These are phyloP conservation scores for Cicer yamashitae DNA, from an alignment of 306 rosid species.

Conservation along the genomic window DNA sequence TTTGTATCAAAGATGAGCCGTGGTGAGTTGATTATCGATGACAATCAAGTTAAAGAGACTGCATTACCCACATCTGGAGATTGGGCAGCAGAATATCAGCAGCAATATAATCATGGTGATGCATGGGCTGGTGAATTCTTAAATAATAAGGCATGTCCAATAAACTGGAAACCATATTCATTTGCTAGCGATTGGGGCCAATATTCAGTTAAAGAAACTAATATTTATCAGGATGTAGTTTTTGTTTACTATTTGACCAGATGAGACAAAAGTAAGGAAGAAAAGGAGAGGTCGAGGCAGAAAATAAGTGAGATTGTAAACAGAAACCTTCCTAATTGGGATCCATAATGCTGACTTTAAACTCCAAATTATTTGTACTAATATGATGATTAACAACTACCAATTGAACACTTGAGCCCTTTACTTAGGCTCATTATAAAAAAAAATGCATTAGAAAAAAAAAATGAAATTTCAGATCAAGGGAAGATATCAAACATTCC, in stretches of 20 bases:
- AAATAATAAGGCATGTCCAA: slow-evolving; percentile 55
- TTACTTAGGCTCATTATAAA: not conserved
- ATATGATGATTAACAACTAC: not conserved
- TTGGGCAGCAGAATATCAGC: slow-evolving; percentile 89
- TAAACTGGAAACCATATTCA: slow-evolving; percentile 32
- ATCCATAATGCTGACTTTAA: not conserved
- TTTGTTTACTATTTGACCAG: slow-evolving; percentile 5
- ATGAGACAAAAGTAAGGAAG: slow-evolving; percentile 6
- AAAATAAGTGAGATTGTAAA: not conserved
- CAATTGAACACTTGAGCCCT: not conserved
- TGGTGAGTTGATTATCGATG: slow-evolving; percentile 90
- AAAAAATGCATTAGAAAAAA: not conserved
- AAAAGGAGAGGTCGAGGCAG: not conserved
- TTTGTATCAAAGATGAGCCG: slow-evolving; percentile 98
- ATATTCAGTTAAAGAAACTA: slow-evolving; percentile 17
- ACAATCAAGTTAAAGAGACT: slow-evolving; percentile 83
- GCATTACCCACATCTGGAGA: slow-evolving; percentile 69
- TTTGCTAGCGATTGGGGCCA: slow-evolving; percentile 26
- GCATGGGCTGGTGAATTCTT: slow-evolving; percentile 90
- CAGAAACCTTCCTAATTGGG: too few relatives aligned
- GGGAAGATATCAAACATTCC: not conserved
- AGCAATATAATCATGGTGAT: slow-evolving; percentile 60
- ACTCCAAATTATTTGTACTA: slow-evolving; percentile 5
- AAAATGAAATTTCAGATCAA: not conserved
- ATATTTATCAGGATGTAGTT: slow-evolving; percentile 14